Evolutionary conservation across 805 yeast genomes (phyloP), one percentile per base, ranked within the genome.

Genomic region (Metschnikowia dekortorum): DNA sequence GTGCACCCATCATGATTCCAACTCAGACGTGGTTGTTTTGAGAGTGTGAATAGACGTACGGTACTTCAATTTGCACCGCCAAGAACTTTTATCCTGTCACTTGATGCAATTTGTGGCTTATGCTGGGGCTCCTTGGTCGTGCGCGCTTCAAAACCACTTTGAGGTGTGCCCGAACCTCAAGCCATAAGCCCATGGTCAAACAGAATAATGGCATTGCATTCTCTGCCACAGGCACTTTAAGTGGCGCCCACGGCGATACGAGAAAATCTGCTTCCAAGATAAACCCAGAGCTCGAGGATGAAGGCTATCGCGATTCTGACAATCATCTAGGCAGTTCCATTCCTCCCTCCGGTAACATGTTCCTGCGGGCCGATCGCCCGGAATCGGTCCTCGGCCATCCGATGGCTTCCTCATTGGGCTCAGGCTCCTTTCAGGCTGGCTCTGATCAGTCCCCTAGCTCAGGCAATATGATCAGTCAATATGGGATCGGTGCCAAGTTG

Each of bases 401-500:
- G 6, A 39, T n/a, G 41, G 31, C 16, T 13, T 26, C 32, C 5
- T 39, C 32, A 13, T 28, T 35, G 38, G 38, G 13, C 5, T 16
- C 38, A 7, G 2, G 11, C 18, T 16, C 18, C 18, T 16, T 16
- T 2, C 18, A 16, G 18, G 18, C 18, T 16, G 18, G 18, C 6
- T 35, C 9, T 22, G 9, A 11, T 6, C 14, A 35, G 38, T 35
- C 38, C 11, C 6, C 26, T 7, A 8, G 9, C 14, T 34, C 37
- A 4, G 38, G 44, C 31, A 30, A 52, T 5, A 43, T 55, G 51
- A 32, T 55, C 13, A 53, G 46, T 30, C 58, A 55, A 44, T 90
- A 91, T 62, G 98, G 98, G 6, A 81, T 89, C 36, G 98, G 98
- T 35, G 96, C 96, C 2, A 68, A 76, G 45, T 69, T 92, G 46